Percentiles rank a stretch among this genome's conserved stretches.
These are phyloP conservation scores for Euclidium syriacum DNA, from an alignment of 345 rosid genomes.

Conservation along the genomic window DNA sequence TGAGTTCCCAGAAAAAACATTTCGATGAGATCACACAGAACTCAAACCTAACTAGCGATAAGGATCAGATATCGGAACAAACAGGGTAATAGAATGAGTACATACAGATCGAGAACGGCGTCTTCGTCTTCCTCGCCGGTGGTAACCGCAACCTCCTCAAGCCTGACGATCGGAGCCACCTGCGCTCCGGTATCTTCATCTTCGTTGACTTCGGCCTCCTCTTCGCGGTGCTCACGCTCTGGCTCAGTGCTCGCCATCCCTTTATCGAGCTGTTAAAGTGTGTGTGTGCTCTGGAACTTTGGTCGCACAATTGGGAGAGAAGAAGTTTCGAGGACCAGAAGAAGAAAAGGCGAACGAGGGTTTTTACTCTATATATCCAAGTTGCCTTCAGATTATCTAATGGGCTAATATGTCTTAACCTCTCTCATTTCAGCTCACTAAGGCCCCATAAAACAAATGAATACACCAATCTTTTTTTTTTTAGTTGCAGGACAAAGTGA, in stretches of 20 bases:
- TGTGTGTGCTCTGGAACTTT: background rate
- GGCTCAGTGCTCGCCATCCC: conserved; percentile 57
- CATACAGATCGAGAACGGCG: conserved; percentile 70
- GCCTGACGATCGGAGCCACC: conserved; percentile 77
- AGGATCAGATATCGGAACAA: background rate
- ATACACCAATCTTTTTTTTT: no score
- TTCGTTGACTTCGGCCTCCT: conserved; percentile 53
- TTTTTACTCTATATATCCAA: background rate
- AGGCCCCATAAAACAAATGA: no score
- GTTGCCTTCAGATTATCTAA: background rate
- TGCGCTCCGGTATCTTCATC: conserved; percentile 95
- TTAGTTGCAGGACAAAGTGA: background rate
- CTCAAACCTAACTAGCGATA: background rate
- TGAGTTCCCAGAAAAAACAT: background rate
- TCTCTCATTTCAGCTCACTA: background rate
- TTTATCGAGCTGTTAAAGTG: background rate
- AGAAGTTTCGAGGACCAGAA: conserved; percentile 11
- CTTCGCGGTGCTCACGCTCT: conserved; percentile 51
- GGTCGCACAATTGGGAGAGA: conserved; percentile 10
- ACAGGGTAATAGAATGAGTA: background rate
- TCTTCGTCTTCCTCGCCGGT: conserved; percentile 91
- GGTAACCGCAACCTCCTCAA: conserved; percentile 73
- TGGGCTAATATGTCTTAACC: background rate
- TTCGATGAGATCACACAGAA: background rate
- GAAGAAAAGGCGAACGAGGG: background rate